These are phyloP conservation scores for Microbotryum scabiosae DNA, from an alignment of 1,284 basidiomycete genomes.

Conservation along the genomic window DNA sequence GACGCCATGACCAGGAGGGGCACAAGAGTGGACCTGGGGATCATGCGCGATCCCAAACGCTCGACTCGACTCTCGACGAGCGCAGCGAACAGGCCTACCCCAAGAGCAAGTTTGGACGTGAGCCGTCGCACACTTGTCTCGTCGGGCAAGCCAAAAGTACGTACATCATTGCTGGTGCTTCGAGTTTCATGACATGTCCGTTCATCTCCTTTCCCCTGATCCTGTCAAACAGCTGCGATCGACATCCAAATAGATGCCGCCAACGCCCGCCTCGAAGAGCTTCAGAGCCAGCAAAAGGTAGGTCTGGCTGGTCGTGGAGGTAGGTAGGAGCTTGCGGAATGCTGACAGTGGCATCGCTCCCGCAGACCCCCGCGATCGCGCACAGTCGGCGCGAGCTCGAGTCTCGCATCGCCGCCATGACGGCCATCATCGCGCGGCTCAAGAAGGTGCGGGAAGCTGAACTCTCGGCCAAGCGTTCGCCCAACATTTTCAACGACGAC, in stretches of 20 bases:
- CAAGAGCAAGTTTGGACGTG: constrained; percentile 71
- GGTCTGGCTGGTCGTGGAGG: not conserved
- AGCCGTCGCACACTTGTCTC: constrained; percentile 76
- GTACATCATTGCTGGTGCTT: constrained; percentile 33
- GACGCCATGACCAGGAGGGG: not conserved
- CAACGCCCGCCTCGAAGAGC: constrained; percentile 16
- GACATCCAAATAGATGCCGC: constrained; percentile 29
- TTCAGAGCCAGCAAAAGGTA: constrained; percentile 6
- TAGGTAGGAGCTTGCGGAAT: too few species aligned
- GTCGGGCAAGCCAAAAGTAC: constrained; percentile 64
- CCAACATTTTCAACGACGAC: constrained; percentile 22
- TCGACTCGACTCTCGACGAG: too few species aligned
- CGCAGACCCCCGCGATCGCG: too few species aligned
- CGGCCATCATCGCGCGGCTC: constrained; percentile 21
- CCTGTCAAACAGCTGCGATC: constrained; percentile 18
- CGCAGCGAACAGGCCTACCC: constrained; percentile 39
- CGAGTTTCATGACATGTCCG: not conserved
- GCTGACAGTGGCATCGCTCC: too few species aligned
- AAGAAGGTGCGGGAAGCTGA: constrained; percentile 27
- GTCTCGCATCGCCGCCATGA: constrained; percentile 20
- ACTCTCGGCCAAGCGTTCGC: constrained; percentile 54
- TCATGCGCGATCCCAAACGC: not conserved
- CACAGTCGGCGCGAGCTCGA: constrained; percentile 7
- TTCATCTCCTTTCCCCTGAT: not conserved
- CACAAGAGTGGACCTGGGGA: constrained; percentile 14